phyloP scores from a whole-genome alignment of 2,329 filamentous ascomycete genomes.

The Taxawa tesnikishii region DNA sequence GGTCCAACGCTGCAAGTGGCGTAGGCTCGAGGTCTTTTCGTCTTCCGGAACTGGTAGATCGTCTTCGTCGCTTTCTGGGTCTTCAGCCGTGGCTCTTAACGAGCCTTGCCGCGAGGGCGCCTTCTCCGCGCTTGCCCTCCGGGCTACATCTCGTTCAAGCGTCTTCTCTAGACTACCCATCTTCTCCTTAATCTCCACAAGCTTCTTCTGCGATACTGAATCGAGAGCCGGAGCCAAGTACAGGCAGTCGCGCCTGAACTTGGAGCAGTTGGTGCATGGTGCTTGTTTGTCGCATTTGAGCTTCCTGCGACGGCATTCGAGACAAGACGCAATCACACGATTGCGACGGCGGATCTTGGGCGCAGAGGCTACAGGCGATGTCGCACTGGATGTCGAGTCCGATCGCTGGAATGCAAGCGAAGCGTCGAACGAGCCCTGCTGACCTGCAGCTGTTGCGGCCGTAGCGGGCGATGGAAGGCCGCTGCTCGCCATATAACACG shows the following conservation, averaged over 20 bases:
- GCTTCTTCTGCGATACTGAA: slow-evolving; percentile 53
- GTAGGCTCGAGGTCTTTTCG: slow-evolving; percentile 48
- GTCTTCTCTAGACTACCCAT: slow-evolving; percentile 60
- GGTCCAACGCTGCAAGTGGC: slow-evolving; percentile 50
- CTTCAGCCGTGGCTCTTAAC: slow-evolving; percentile 19
- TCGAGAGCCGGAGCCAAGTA: slow-evolving; percentile 59
- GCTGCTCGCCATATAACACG: too few species aligned
- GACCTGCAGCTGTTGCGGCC: too few species aligned
- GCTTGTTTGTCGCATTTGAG: slow-evolving; percentile 64
- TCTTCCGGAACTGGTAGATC: slow-evolving; percentile 36
- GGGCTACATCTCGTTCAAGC: slow-evolving; percentile 55
- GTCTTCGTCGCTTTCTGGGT: slow-evolving; percentile 45
- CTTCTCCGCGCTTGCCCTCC: slow-evolving; percentile 16
- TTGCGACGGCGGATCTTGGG: slow-evolving; percentile 43
- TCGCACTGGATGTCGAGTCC: too few species aligned
- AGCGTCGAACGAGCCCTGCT: too few species aligned
- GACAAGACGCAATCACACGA: slow-evolving; percentile 56
- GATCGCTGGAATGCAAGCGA: too few species aligned
- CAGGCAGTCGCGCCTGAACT: slow-evolving; percentile 40
- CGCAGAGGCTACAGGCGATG: too few species aligned
- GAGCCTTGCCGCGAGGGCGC: neutral
- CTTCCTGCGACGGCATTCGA: slow-evolving; percentile 63
- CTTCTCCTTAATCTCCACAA: slow-evolving; percentile 69
- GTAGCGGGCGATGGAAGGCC: too few species aligned
- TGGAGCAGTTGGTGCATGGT: slow-evolving; percentile 57